Evolutionary conservation across 139 green algal species (phyloP), one percentile per base, ranked within the genome.

Genomic region (Chlamydomonas eustigma): DNA sequence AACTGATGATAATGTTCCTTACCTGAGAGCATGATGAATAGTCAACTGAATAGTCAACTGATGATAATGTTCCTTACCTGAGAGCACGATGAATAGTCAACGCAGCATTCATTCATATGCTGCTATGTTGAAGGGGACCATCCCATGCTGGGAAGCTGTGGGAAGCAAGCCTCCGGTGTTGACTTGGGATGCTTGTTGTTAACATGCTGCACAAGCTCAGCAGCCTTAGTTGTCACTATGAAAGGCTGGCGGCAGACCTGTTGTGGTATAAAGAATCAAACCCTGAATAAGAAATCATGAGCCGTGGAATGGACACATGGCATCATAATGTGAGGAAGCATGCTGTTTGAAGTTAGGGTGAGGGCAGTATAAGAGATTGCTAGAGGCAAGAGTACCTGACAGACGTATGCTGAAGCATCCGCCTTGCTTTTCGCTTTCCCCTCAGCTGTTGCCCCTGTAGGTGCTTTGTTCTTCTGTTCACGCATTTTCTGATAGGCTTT

Each of bases 401-500:
- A 74, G 12, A 74, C 38, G 37, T 74, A 37, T n/a, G 68, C 68
- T 37, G 35, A n/a, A n/a, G 37, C n/a, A 37, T 74, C 68, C 6
- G 68, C 68, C 32, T 74, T 39, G 22, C 68, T 74, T 51, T 74
- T 74, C 12, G 32, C 34, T 28, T 74, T 74, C 2, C 68, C 68
- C 33, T 74, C 68, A 35, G 68, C 35, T 33, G 68, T 51, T 30
- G 34, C 33, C 32, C 32, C 68, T n/a, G 2, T 3, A 30, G 28
- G 68, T 74, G 36, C 68, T 30, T 51, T 58, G n/a, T 58, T 74
- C 34, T 74, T 74, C 3, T 38, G 28, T 8, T 74, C 68, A 5
- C 58, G 51, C 68, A 74, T 74, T 28, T 74, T 74, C 68, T 74
- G 37, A 12, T 74, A 74, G 2, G 33, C 12, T 8, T 74, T 74